Evolutionary conservation across 1,284 basidiomycete genomes (phyloP).

Genomic region (Fomes fomentarius): DNA sequence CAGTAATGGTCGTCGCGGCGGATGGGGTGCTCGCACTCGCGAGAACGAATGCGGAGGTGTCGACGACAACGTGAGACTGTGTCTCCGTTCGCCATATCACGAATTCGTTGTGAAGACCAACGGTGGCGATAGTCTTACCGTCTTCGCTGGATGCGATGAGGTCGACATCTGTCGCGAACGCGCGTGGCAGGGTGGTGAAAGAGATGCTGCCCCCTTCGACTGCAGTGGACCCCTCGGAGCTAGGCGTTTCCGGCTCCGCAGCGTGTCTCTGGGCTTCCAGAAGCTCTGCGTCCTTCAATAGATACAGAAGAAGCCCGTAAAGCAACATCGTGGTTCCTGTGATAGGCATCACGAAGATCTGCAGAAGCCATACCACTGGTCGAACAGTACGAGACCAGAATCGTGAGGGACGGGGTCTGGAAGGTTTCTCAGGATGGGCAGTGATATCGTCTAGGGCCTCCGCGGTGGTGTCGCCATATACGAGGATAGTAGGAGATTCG

Average conservation of each 20-base stretch:
- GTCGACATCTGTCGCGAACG: slow-evolving; percentile 82
- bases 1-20: slow-evolving; percentile 52
- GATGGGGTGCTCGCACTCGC: slow-evolving; percentile 51
- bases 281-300: slow-evolving; percentile 90
- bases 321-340: slow-evolving; percentile 74
- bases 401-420: slow-evolving; percentile 46
- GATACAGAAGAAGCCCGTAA: slow-evolving; percentile 83
- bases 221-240: slow-evolving; percentile 36
- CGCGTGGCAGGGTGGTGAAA: slow-evolving; percentile 76
- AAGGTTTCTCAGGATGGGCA: slow-evolving; percentile 33
- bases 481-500: slow-evolving; percentile 78
- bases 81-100: slow-evolving; percentile 62
- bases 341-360: slow-evolving; percentile 88
- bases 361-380: slow-evolving; percentile 73
- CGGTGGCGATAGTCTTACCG: slow-evolving; percentile 65
- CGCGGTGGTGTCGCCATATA: slow-evolving; percentile 48
- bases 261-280: slow-evolving; percentile 83
- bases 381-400: slow-evolving; percentile 53
- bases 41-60: slow-evolving; percentile 53
- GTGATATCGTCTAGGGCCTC: slow-evolving; percentile 12
- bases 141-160: slow-evolving; percentile 73
- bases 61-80: slow-evolving; percentile 49
- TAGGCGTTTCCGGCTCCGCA: slow-evolving; percentile 40
- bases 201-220: slow-evolving; percentile 51
- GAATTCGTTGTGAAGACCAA: slow-evolving; percentile 80